Evolutionary conservation across 129 eudicot genomes (phyloP).

Genomic region (Erigeron canadensis): DNA sequence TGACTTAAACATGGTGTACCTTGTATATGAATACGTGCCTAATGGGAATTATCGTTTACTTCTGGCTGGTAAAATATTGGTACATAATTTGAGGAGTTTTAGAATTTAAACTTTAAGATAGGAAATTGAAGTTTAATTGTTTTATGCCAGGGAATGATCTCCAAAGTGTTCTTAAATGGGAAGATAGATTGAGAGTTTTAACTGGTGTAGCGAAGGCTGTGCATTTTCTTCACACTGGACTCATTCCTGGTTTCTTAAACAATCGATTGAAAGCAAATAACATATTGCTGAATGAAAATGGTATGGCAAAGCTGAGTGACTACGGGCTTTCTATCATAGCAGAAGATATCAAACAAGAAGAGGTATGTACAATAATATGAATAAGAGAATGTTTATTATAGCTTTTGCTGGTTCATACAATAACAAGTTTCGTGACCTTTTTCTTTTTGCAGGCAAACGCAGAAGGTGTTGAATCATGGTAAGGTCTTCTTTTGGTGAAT

Average conservation of each 20-base stretch:
- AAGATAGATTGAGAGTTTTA: constrained; percentile 51
- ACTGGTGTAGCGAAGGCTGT: constrained; percentile 70
- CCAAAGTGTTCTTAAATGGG: constrained; percentile 48
- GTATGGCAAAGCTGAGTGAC: constrained; percentile 64
- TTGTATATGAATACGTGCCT: constrained; percentile 56
- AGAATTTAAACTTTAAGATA: background rate
- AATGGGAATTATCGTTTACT: constrained; percentile 47
- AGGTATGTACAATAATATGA: constrained; percentile 30
- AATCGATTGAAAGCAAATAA: constrained; percentile 55
- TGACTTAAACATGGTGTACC: constrained; percentile 53
- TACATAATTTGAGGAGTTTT: constrained; percentile 2
- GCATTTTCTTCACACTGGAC: constrained; percentile 72
- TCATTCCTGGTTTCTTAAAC: constrained; percentile 66
- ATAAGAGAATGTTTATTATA: background rate
- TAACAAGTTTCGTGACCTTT: background rate
- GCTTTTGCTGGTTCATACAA: background rate
- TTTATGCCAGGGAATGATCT: constrained; percentile 35
- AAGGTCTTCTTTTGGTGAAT: constrained; percentile 20
- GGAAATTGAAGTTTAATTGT: constrained; percentile 12
- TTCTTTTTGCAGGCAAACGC: constrained; percentile 40
- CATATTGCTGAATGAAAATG: constrained; percentile 50
- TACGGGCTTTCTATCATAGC: constrained; percentile 60
- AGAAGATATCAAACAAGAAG: constrained; percentile 52
- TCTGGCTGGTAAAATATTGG: constrained; percentile 50
- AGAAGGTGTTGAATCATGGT: constrained; percentile 50